phyloP scores from a whole-genome alignment of 1,284 basidiomycete genomes.

The Leccinum angustisporum region DNA sequence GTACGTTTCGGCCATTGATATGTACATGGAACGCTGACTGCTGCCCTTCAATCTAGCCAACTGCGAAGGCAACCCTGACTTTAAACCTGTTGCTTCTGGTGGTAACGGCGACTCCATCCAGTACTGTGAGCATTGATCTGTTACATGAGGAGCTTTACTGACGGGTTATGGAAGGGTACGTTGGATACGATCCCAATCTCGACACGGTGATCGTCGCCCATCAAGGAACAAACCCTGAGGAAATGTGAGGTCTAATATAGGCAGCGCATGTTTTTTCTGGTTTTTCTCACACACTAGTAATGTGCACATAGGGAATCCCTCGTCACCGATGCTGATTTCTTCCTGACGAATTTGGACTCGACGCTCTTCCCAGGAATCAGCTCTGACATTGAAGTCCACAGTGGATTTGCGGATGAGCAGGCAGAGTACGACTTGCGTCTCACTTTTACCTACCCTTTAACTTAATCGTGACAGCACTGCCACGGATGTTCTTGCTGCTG shows the following conservation, averaged over 20 bases:
- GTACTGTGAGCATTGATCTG: conserved; percentile 40
- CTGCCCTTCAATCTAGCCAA: conserved; percentile 37
- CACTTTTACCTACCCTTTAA: neutral
- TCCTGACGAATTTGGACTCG: conserved; percentile 40
- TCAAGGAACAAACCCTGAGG: conserved; percentile 36
- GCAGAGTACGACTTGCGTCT: conserved; percentile 39
- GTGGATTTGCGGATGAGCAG: conserved; percentile 56
- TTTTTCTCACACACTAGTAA: neutral
- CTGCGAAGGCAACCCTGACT: conserved; percentile 56
- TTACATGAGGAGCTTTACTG: neutral
- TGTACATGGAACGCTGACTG: neutral
- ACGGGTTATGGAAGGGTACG: conserved; percentile 34
- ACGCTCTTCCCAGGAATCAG: conserved; percentile 61
- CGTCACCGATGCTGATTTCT: conserved; percentile 54
- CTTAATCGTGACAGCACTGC: conserved; percentile 44
- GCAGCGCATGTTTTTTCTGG: neutral
- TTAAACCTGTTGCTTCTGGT: conserved; percentile 60
- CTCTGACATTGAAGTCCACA: conserved; percentile 50
- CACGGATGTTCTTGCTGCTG: conserved; percentile 46
- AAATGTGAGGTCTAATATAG: conserved; percentile 29
- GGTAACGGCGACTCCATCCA: conserved; percentile 56
- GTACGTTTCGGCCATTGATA: conserved; percentile 34
- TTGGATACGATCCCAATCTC: conserved; percentile 38
- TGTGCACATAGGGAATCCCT: conserved; percentile 40
- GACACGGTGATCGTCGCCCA: conserved; percentile 39